Evolutionary conservation across 139 green algal genomes (phyloP).

Genomic region (Yamagishiella unicocca): DNA sequence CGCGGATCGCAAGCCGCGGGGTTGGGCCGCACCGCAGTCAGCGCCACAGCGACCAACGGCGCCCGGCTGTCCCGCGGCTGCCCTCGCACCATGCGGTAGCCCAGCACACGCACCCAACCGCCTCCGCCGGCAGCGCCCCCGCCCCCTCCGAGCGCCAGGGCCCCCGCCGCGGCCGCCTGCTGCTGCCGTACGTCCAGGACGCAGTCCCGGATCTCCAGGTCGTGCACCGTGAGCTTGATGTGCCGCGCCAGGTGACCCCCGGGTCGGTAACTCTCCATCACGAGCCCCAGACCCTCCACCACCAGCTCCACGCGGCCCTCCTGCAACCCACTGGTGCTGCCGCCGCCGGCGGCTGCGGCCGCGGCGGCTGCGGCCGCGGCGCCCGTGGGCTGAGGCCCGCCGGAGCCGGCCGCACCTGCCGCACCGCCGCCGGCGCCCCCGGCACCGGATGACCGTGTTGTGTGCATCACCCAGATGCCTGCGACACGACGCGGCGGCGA

Average conservation of each 20-base stretch:
- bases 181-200: not conserved
- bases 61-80: constrained; percentile 54
- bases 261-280: constrained; percentile 50
- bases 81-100: constrained; percentile 34
- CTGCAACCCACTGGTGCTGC: constrained; percentile 7
- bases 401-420: not conserved
- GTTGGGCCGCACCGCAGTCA: constrained; percentile 69
- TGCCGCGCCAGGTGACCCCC: constrained; percentile 56
- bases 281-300: constrained; percentile 60
- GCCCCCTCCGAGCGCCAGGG: not conserved
- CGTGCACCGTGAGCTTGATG: constrained; percentile 56
- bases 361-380: not conserved
- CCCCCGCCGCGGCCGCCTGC: constrained; percentile 26
- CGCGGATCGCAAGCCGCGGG: constrained; percentile 34
- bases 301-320: constrained; percentile 69
- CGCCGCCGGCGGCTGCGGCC: not conserved
- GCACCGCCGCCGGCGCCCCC: not conserved
- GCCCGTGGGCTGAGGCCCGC: not conserved
- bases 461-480: constrained; percentile 63
- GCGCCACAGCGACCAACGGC: constrained; percentile 60
- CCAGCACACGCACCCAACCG: constrained; percentile 32
- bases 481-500: not conserved
- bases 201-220: constrained; percentile 65
- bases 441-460: not conserved
- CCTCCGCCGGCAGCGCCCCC: not conserved